phyloP scores from a whole-genome alignment of 305 asterid genomes.

The Fraxinus baroniana region DNA sequence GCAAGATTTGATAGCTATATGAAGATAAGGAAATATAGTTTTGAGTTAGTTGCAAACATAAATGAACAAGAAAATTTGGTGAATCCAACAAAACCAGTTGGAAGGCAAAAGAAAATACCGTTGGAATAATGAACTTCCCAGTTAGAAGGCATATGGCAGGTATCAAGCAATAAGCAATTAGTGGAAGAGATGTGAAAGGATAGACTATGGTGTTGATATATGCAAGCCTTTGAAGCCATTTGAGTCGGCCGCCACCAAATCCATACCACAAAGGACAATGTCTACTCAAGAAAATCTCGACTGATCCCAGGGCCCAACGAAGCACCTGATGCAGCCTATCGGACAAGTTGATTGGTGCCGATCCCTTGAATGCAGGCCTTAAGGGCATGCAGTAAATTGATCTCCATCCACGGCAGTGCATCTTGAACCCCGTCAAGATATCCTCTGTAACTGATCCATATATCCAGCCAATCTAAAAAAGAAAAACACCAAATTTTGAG shows the following conservation, averaged over 20 bases:
- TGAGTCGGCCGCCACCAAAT: slow-evolving; percentile 87
- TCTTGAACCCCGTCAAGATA: slow-evolving; percentile 92
- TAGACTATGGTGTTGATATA: slow-evolving; percentile 89
- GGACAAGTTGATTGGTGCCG: slow-evolving; percentile 96
- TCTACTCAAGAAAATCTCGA: slow-evolving; percentile 88
- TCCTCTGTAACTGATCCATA: slow-evolving; percentile 96
- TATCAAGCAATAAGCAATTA: slow-evolving; percentile 77
- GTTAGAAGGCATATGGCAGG: slow-evolving; percentile 92
- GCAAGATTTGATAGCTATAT: slow-evolving; percentile 80
- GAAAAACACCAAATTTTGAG: slow-evolving; percentile 6
- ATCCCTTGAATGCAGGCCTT: slow-evolving; percentile 93
- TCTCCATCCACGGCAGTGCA: slow-evolving; percentile 99
- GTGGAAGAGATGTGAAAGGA: slow-evolving; percentile 94
- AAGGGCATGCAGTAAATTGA: slow-evolving; percentile 95
- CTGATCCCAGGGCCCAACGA: slow-evolving; percentile 96
- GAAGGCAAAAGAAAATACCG: slow-evolving; percentile 43
- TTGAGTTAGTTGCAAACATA: not conserved
- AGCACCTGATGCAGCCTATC: slow-evolving; percentile 96
- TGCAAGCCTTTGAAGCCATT: slow-evolving; percentile 84
- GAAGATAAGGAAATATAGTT: not conserved
- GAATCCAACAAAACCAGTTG: not conserved
- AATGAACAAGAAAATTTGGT: not conserved
- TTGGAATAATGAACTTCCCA: slow-evolving; percentile 92
- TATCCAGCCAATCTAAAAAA: slow-evolving; percentile 85
- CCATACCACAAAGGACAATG: slow-evolving; percentile 98